Evolutionary conservation across 1,284 basidiomycete species (phyloP).

Genomic region (Sanguinoderma infundibulare): DNA sequence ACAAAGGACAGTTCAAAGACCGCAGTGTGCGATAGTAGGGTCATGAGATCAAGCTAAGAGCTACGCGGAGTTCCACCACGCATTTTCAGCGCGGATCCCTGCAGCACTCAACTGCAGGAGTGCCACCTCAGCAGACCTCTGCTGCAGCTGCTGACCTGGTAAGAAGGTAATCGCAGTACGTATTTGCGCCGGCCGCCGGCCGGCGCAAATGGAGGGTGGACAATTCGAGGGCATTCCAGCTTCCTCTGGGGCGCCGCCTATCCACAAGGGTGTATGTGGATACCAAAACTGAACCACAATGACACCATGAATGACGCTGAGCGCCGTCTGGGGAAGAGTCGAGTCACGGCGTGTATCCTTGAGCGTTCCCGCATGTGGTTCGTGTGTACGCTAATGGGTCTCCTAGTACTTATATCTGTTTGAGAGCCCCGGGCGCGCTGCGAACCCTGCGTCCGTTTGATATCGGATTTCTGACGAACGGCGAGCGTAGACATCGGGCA

Average conservation of each 20-base stretch:
- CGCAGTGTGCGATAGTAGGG: not conserved
- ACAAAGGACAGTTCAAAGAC: not conserved
- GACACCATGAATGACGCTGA: not conserved
- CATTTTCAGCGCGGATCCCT: not conserved
- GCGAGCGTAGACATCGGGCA: not conserved
- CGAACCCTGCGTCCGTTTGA: not conserved
- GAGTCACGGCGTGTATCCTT: not conserved
- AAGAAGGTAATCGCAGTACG: not conserved
- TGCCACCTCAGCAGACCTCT: not conserved
- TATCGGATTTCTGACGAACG: not conserved
- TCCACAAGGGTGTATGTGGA: not conserved
- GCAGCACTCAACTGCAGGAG: not conserved
- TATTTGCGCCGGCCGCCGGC: not conserved
- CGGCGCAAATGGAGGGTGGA: not conserved
- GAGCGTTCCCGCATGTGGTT: not conserved
- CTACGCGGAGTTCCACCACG: not conserved
- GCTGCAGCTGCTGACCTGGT: not conserved
- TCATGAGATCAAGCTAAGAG: not conserved
- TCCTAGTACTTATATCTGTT: not conserved
- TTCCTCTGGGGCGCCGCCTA: not conserved
- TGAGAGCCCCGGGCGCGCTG: not conserved
- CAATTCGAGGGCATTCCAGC: not conserved
- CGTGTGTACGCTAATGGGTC: not conserved
- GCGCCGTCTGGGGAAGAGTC: too few species aligned
- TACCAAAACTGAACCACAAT: not conserved